Conservation (phyloP, 2,329 filamentous ascomycete species). For the Hyphodiscus sp. region DNA sequence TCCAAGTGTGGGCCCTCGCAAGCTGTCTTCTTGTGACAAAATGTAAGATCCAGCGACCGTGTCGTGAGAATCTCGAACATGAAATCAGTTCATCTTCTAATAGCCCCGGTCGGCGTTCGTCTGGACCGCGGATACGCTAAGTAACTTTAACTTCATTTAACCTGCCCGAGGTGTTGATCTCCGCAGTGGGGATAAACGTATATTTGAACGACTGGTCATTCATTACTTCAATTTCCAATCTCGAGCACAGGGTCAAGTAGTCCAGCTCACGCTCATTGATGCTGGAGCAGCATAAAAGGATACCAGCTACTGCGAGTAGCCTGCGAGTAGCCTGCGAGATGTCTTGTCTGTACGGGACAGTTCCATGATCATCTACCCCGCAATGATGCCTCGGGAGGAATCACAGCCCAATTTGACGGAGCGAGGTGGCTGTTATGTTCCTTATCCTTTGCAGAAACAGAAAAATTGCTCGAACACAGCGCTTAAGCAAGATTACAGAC, state of each 20-base stretch:
- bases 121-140: background rate
- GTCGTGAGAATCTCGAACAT: background rate
- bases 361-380: no score
- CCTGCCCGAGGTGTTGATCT: background rate
- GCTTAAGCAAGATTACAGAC: conserved; percentile 16
- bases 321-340: no score
- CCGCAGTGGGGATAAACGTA: background rate
- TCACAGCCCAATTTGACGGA: no score
- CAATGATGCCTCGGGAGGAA: no score
- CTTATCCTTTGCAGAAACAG: conserved; percentile 7
- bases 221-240: conserved; percentile 30
- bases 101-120: background rate
- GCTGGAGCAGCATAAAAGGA: conserved; percentile 29
- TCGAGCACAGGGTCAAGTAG: conserved; percentile 27
- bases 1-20: background rate
- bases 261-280: conserved; percentile 26
- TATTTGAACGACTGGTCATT: conserved; percentile 24
- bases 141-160: background rate
- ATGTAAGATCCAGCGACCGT: background rate
- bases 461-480: conserved; percentile 27
- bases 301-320: conserved; percentile 19
- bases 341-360: no score
- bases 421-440: no score
- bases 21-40: background rate
- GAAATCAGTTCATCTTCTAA: background rate